A percentile compares a stretch with the other conserved stretches of the same genome.
phyloP scores from a whole-genome alignment of 768 basidiomycete genomes.

The Rhizopogon vesiculosus region DNA sequence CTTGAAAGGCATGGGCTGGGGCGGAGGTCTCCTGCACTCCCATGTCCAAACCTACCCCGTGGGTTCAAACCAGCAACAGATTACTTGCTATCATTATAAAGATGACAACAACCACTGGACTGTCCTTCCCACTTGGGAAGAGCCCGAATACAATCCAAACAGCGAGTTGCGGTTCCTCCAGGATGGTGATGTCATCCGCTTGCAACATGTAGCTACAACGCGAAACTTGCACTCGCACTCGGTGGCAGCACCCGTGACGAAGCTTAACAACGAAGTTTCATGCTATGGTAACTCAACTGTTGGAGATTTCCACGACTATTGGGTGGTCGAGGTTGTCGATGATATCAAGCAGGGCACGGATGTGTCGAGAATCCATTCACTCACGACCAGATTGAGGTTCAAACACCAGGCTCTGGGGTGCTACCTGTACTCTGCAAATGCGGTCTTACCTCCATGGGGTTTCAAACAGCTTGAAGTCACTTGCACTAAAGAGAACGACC shows the following conservation, averaged over 20 bases:
- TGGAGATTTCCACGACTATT: conserved; percentile 87
- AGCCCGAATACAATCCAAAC: conserved; percentile 59
- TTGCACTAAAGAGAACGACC: conserved; percentile 86
- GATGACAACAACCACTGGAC: conserved; percentile 95
- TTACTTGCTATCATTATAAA: conserved; percentile 99
- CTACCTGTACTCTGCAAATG: conserved; percentile 86
- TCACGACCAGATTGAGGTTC: conserved; percentile 89
- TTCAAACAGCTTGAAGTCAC: conserved; percentile 98
- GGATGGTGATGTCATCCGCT: conserved; percentile 74
- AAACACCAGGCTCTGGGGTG: conserved; percentile 74
- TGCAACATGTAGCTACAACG: conserved; percentile 77
- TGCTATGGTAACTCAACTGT: conserved; percentile 89
- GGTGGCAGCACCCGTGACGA: conserved; percentile 83
- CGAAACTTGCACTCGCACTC: conserved; percentile 92
- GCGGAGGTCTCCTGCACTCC: conserved; percentile 94
- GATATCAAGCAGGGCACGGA: conserved; percentile 68
- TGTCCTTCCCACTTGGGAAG: conserved; percentile 78
- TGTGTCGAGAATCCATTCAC: conserved; percentile 72
- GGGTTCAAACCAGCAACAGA: conserved; percentile 91
- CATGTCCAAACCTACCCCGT: conserved; percentile 94
- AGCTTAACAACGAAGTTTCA: conserved; percentile 87
- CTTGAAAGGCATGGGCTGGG: conserved; percentile 96
- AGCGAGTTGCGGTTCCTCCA: conserved; percentile 64
- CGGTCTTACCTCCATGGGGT: conserved; percentile 93
- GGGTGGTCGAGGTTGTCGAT: conserved; percentile 92